Base-by-base conservation (phyloP, 1,284 basidiomycete genomes). In the Heterobasidion occidentale region DNA sequence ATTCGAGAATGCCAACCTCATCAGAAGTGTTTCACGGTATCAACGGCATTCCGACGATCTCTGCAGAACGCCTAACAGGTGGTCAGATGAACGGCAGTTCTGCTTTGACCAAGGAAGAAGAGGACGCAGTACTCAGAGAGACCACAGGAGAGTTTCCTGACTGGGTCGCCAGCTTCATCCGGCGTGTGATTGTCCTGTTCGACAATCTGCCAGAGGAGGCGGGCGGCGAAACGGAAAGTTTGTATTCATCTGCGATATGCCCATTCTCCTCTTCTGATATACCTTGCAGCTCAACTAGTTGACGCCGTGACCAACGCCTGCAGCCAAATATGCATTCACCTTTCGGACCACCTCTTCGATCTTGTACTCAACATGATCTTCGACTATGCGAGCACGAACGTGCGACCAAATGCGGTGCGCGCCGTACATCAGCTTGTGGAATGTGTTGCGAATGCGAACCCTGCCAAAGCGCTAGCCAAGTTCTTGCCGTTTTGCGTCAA, bases 121-220 rank as follows among this genome's bases (percentile, higher is more conserved):
- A 87, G 64, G 84, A 88, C 64, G 75, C 73, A 0, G 63, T 85
- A 34, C 65, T 88, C 9, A 77, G 80, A 73, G 79, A 85, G 55
- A 78, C 80, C n/a, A 84, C 84, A 7, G 75, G 77, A 5, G 76
- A 74, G 50, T 85, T 88, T 61, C 80, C 85, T 1, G 83, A 91
- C 59, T 98, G 94, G 94, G 79, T 94, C 2, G 78, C 89, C 1
- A 87, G 80, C 60, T 94, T 94, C 69, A 79, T 97, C 58, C 83
- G 85, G 2, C 77, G 90, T 45, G 88, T 96, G 7, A 84, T 97
- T 50, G 79, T 88, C 42, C 73, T 97, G 3, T 84, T 94, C 60
- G 90, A 93, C 68, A 91, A 93, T 65, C 76, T 98, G 35, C 94
- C 94, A 0, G 92, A 96, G 60, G 92, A 92, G 69, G 83, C 81